Base-by-base conservation (phyloP, 371 early-diverging fungal species). In the Mucor circinelloides region DNA sequence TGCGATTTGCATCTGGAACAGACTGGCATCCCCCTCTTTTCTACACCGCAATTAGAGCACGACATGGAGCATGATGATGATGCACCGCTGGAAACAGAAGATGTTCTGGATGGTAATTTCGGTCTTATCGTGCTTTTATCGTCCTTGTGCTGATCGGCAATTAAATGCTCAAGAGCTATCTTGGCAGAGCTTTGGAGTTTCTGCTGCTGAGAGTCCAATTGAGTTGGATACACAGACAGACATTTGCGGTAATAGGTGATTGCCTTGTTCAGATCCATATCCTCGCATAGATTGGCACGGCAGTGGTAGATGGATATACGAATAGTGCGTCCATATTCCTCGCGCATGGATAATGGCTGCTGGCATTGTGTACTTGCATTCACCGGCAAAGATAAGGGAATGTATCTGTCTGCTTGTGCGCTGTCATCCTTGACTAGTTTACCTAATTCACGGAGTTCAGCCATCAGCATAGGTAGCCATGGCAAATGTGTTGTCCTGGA, bases 1-100 rank as follows among this genome's bases (percentile, higher is more conserved):
- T 67, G 73, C 2, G 72, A 62, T 65, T 78, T 74, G 46, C 83
- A 82, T 50, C 60, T 67, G 1, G 83, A 76, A 44, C 83, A 82
- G 0, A 82, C 80, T 1, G 83, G 83, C 80, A 82, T 82, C 25
- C 70, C 68, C 13, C 69, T 67, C 30, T 80, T 80, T 62, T 82
- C 83, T 2, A 63, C 60, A 7, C 79, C 79, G 48, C 83, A 82
- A n/a, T 74, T 72, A 40, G 75, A 69, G 54, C 83, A 82, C 13
- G 70, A 36, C 56, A 50, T 65, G 15, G 72, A 60, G 25, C 58
- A 64, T n/a, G 66, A 57, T 25, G 73, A 67, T 12, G 70, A 67
- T 50, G 64, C 67, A 6, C 58, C 58, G 58, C 75, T 66, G 2
- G 76, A 75, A 36, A 72, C 59, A 42, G 76, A 75, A n/a, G 76